These are phyloP conservation scores for Colletotrichum eleusines DNA, from an alignment of 2,329 filamentous ascomycete species.

Conservation along the genomic window DNA sequence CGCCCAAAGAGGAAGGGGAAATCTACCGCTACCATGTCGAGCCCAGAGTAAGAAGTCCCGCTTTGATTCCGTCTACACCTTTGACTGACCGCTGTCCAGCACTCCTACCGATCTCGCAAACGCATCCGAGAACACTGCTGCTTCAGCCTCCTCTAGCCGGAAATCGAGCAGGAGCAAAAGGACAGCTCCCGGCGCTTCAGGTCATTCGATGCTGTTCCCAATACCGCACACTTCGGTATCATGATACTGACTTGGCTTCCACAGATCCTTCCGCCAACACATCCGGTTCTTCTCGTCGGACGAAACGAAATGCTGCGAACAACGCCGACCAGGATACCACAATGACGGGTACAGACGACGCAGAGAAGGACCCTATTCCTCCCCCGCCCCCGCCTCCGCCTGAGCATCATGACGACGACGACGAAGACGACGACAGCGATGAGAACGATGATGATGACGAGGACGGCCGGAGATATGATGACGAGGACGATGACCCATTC, in stretches of 20 bases:
- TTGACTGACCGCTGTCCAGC: slow-evolving; percentile 47
- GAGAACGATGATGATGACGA: slow-evolving; percentile 67
- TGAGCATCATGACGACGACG: slow-evolving; percentile 51
- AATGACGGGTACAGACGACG: slow-evolving; percentile 78
- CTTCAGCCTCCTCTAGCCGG: slow-evolving; percentile 74
- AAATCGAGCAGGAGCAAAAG: slow-evolving; percentile 82
- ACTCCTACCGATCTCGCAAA: slow-evolving; percentile 74
- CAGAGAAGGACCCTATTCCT: slow-evolving; percentile 56
- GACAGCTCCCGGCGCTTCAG: slow-evolving; percentile 59
- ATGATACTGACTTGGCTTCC: slow-evolving; percentile 7
- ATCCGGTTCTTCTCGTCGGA: slow-evolving; percentile 57
- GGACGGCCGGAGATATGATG: slow-evolving; percentile 47
- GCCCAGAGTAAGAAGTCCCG: slow-evolving; percentile 69
- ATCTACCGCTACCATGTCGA: slow-evolving; percentile 76
- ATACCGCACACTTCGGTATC: background rate
- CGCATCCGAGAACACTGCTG: slow-evolving; percentile 67
- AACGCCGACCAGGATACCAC: slow-evolving; percentile 72
- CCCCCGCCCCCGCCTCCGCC: slow-evolving; percentile 58
- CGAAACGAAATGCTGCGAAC: slow-evolving; percentile 64
- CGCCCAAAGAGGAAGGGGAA: slow-evolving; percentile 72
- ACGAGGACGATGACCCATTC: slow-evolving; percentile 75
- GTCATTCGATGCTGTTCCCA: slow-evolving; percentile 46
- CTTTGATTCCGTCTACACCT: background rate
- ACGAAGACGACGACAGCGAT: slow-evolving; percentile 51
- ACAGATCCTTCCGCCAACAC: slow-evolving; percentile 53